Base-by-base conservation (phyloP, 192 early-diverging fungal genomes). In the Gonapodya prolifera region DNA sequence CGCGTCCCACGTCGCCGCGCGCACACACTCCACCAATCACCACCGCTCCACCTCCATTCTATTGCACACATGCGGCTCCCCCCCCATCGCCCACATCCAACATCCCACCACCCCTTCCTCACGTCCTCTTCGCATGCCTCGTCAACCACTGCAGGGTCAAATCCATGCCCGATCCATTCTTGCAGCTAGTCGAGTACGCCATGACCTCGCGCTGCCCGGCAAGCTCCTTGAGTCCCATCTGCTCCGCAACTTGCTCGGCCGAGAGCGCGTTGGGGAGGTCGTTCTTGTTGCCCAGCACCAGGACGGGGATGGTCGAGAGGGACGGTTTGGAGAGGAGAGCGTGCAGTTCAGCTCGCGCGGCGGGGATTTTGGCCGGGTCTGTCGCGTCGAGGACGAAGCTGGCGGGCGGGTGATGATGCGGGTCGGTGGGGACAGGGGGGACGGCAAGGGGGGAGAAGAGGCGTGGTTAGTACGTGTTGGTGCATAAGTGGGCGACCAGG, bases 201-300 rank as follows among this genome's bases (percentile, higher is more conserved):
- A 95, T 92, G 33, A 99, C 96, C 83, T 99, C 98, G 29, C 98
- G 89, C 45, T 8, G 8, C 79, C 91, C 91, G 30, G 91, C 91
- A 80, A 98, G 96, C 18, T 89, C 86, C 82, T 94, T 93, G 79
- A 99, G 85, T 75, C 93, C 91, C 80, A 99, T 86, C 36, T 86
- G 86, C 77, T 99, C 96, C 77, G 98, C 94, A 35, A 98, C 83
- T 79, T 94, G 86, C 28, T 98, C 94, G 0, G 94, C 95, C 0
- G 85, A 87, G 71, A 98, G 82, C 30, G 96, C 96, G 31, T 89
- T 91, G 1, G 91, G 90, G 76, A 99, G 82, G 83, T 99, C 98
- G 77, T 98, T 99, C 89, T 99, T 99, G 84, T 98, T 99, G 0
- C 95, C 98, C 29, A 99, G 89, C 28, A 99, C 95, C 32, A 99